phyloP scores from a whole-genome alignment of 495 filamentous ascomycete species.

The Penicillium coprophilum region DNA sequence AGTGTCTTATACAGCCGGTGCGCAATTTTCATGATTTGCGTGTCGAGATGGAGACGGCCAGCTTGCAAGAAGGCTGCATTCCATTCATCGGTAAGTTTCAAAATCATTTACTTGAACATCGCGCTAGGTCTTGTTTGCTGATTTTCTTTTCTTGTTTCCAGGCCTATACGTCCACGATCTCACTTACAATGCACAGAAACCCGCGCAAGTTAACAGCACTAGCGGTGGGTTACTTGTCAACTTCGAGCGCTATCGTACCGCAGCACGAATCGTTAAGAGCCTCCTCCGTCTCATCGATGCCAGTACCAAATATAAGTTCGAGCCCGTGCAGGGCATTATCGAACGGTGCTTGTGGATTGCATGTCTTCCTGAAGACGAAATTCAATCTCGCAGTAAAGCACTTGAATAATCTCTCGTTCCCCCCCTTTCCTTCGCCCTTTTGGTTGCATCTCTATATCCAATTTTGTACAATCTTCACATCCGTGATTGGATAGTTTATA shows the following conservation, averaged over 20 bases:
- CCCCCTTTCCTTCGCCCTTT: constrained; percentile 1
- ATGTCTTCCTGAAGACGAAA: constrained; percentile 81
- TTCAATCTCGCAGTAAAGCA: constrained; percentile 57
- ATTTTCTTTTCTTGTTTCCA: constrained; percentile 19
- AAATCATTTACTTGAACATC: background rate
- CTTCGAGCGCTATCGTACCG: constrained; percentile 89
- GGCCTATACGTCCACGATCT: constrained; percentile 91
- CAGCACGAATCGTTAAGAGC: constrained; percentile 91
- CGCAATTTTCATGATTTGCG: constrained; percentile 89
- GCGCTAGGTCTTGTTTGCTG: background rate
- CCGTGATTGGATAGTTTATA: constrained; percentile 7
- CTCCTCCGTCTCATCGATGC: constrained; percentile 86
- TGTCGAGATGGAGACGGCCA: constrained; percentile 83
- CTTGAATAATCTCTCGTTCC: constrained; percentile 42
- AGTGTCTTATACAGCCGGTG: constrained; percentile 79
- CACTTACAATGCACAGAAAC: constrained; percentile 93
- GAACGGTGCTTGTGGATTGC: constrained; percentile 96
- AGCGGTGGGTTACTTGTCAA: constrained; percentile 76
- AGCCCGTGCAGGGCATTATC: constrained; percentile 80
- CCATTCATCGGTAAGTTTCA: constrained; percentile 80
- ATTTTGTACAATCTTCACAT: constrained; percentile 7
- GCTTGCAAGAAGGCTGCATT: constrained; percentile 81
- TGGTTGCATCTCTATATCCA: constrained; percentile 10
- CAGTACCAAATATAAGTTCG: constrained; percentile 84
- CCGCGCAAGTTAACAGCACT: constrained; percentile 61